A percentile compares a stretch with the other conserved stretches of the same genome.
These are phyloP conservation scores for Pichia sp. DNA, from an alignment of 1,139 yeast species.

Conservation along the genomic window DNA sequence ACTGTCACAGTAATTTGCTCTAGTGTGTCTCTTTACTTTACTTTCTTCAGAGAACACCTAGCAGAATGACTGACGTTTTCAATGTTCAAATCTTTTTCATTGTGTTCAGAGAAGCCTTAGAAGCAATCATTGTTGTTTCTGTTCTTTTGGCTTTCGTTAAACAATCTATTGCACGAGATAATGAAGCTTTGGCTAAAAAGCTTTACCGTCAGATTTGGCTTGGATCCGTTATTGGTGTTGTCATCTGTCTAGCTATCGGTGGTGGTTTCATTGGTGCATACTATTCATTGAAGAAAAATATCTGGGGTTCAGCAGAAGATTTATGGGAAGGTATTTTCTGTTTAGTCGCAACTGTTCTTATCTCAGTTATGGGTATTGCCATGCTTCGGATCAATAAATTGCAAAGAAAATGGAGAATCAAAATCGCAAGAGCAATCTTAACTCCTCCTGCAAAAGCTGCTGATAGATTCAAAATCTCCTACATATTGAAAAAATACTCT, in stretches of 20 bases:
- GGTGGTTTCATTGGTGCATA: constrained; percentile 80
- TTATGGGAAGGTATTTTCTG: constrained; percentile 90
- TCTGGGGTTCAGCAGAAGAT: constrained; percentile 84
- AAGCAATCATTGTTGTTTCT: constrained; percentile 84
- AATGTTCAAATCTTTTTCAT: constrained; percentile 68
- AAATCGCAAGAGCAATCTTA: constrained; percentile 61
- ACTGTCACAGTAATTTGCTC: not conserved
- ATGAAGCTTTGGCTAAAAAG: constrained; percentile 39
- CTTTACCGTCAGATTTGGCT: constrained; percentile 70
- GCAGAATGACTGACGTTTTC: constrained; percentile 32
- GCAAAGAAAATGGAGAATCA: constrained; percentile 88
- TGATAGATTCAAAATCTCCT: constrained; percentile 37
- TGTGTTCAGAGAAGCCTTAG: constrained; percentile 83
- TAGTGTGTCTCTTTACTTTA: not conserved
- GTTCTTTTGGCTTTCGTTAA: constrained; percentile 84
- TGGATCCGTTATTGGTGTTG: constrained; percentile 66
- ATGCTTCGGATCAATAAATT: constrained; percentile 85
- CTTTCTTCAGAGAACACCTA: not conserved
- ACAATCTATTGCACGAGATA: constrained; percentile 57
- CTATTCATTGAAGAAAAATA: constrained; percentile 68
- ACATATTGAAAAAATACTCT: constrained; percentile 52
- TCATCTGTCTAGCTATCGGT: constrained; percentile 72
- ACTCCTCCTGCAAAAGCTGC: constrained; percentile 29
- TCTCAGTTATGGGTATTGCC: constrained; percentile 86
- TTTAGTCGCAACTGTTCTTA: constrained; percentile 73